Evolutionary conservation across 768 basidiomycete species (phyloP).

Genomic region (Tylopilus felleus): DNA sequence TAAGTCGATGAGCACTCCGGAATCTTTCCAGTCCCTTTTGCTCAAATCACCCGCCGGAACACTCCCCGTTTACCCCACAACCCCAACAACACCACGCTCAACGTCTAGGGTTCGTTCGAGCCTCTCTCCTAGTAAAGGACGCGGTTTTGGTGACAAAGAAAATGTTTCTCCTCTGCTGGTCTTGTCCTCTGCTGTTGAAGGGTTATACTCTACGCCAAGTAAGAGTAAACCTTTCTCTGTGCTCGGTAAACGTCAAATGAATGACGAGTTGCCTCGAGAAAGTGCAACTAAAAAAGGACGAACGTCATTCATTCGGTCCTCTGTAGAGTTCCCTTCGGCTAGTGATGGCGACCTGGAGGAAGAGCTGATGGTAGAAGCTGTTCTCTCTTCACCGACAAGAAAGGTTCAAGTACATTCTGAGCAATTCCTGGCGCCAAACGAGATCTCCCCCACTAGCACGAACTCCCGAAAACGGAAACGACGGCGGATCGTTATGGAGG

Average conservation of each 20-base stretch:
- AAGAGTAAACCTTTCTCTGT: slow-evolving; percentile 20
- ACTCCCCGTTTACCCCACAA: slow-evolving; percentile 24
- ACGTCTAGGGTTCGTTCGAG: slow-evolving; percentile 13
- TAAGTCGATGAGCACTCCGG: slow-evolving; percentile 32
- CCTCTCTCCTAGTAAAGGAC: slow-evolving; percentile 39
- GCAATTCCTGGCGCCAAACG: neutral
- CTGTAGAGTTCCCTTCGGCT: slow-evolving; percentile 26
- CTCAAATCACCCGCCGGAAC: slow-evolving; percentile 25
- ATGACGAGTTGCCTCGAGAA: slow-evolving; percentile 34
- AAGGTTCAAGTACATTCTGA: slow-evolving; percentile 3
- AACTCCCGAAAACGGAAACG: slow-evolving; percentile 39
- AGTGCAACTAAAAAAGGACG: slow-evolving; percentile 26
- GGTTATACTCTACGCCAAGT: slow-evolving; percentile 38
- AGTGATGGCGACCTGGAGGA: slow-evolving; percentile 31
- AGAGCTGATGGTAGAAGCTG: slow-evolving; percentile 24
- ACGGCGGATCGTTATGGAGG: slow-evolving; percentile 49
- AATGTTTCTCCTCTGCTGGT: slow-evolving; percentile 46
- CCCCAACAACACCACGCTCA: slow-evolving; percentile 35
- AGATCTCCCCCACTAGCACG: slow-evolving; percentile 3
- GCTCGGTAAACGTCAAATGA: slow-evolving; percentile 45
- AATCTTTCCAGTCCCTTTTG: slow-evolving; percentile 30
- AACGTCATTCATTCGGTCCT: slow-evolving; percentile 30
- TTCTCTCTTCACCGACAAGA: slow-evolving; percentile 20
- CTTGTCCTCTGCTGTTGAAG: slow-evolving; percentile 45
- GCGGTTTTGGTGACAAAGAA: slow-evolving; percentile 51